phyloP scores from a whole-genome alignment of 2,329 filamentous ascomycete species.

The Rhinocladiella similis region DNA sequence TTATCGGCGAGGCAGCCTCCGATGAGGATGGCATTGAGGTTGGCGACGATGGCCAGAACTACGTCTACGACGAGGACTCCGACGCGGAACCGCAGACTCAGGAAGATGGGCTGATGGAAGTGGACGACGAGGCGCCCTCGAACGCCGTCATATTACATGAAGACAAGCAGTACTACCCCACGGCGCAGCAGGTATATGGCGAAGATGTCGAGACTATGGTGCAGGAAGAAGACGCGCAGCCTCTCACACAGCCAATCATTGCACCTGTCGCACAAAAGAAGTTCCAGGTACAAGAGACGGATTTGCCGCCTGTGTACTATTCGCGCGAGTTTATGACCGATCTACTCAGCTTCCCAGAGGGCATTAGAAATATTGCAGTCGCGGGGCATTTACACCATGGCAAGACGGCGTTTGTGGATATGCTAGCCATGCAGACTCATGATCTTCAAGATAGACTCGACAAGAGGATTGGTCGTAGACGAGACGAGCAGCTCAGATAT shows the following conservation, averaged over 20 bases:
- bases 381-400: conserved; percentile 95
- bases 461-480: conserved; percentile 74
- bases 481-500: conserved; percentile 89
- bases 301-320: conserved; percentile 85
- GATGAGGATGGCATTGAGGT: conserved; percentile 83
- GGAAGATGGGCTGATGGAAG: conserved; percentile 82
- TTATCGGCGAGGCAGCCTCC: conserved; percentile 88
- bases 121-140: conserved; percentile 86
- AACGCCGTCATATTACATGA: conserved; percentile 98
- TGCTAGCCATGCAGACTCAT: conserved; percentile 94
- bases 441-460: conserved; percentile 78
- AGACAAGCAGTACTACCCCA: conserved; percentile 99
- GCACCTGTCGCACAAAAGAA: conserved; percentile 92
- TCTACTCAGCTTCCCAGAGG: conserved; percentile 92
- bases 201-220: conserved; percentile 92
- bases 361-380: conserved; percentile 88
- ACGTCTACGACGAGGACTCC: conserved; percentile 72
- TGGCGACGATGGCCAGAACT: conserved; percentile 75
- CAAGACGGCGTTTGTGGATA: conserved; percentile 98
- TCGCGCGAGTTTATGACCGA: conserved; percentile 92
- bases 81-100: conserved; percentile 61
- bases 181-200: conserved; percentile 94
- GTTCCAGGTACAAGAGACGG: conserved; percentile 88
- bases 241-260: conserved; percentile 88
- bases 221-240: conserved; percentile 95